Conservation (phyloP, 148 eudicot species). For the Cornus controversa region DNA sequence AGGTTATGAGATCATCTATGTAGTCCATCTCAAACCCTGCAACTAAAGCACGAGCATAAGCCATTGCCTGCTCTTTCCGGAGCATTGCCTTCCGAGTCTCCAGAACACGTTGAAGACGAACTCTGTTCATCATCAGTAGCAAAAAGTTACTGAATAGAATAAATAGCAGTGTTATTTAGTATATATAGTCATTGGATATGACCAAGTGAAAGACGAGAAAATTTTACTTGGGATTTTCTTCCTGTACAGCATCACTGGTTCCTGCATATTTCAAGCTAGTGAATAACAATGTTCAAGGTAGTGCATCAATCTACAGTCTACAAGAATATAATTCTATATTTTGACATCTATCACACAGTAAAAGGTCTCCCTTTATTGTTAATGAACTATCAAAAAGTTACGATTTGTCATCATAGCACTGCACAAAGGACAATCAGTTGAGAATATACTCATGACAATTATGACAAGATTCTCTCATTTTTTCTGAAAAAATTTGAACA, state of each 20-base stretch:
- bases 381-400: background rate
- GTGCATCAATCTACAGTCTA: background rate
- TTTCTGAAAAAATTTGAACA: background rate
- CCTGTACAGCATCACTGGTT: slow-evolving; percentile 34
- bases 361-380: background rate
- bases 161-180: background rate
- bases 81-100: slow-evolving; percentile 76
- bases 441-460: background rate
- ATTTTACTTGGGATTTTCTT: slow-evolving; percentile 73
- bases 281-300: background rate
- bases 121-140: slow-evolving; percentile 38
- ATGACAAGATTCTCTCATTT: background rate
- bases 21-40: slow-evolving; percentile 75
- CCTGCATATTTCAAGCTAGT: slow-evolving; percentile 27
- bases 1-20: slow-evolving; percentile 59
- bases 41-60: slow-evolving; percentile 81
- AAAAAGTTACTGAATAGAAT: background rate
- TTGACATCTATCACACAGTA: background rate
- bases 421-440: background rate
- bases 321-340: background rate
- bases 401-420: background rate
- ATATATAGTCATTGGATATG: background rate
- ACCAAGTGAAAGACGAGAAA: slow-evolving; percentile 4
- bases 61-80: slow-evolving; percentile 89
- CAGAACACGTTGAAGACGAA: slow-evolving; percentile 70